Base-by-base conservation (phyloP, 164 flowering plant genomes). In the Dillenia turbinata region DNA sequence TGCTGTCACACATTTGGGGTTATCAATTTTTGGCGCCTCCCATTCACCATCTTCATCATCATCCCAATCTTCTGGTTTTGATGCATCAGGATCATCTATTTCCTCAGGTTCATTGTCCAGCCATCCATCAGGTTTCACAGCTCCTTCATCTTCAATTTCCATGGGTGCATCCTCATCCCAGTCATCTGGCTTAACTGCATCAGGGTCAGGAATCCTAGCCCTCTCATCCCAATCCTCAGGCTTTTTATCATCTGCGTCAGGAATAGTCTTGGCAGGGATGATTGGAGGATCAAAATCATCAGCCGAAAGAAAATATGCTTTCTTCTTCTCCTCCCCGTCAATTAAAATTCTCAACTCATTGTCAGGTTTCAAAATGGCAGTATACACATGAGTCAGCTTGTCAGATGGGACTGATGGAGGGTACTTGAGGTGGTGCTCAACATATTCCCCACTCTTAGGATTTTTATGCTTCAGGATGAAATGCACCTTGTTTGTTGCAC, bases 181-280 rank as follows among this genome's bases (percentile, higher is more conserved):
- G 40, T 94, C 99, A 50, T 91, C 97, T 40, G 99, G 99, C 70
- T 94, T 94, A 2, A 70, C 79, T 8, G 96, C 99, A 56, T 74
- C 75, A 16, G 96, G 89, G 74, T 94, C 99, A 9, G 97, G 87
- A 57, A 94, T 89, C 55, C 89, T 88, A 1, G 82, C 93, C 59
- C 96, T 81, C 77, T 94, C 99, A 77, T 94, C 99, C 99, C 97
- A 94, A 57, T 91, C 98, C 78, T 91, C 96, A 33, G 98, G 97
- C 66, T 85, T 94, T 78, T 83, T 86, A 53, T 94, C 98, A 71
- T 94, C 97, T 26, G 97, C 97, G 61, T 94, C 98, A 53, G 98
- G 88, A 53, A 94, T 94, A 8, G 98, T 91, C 81, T 82, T 75
- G 14, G 78, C 33, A 52, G 97, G 98, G 61, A 94, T 77, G 9